These are phyloP conservation scores for Trichoderma endophyticum DNA, from an alignment of 2,329 filamentous ascomycete genomes.

Conservation along the genomic window DNA sequence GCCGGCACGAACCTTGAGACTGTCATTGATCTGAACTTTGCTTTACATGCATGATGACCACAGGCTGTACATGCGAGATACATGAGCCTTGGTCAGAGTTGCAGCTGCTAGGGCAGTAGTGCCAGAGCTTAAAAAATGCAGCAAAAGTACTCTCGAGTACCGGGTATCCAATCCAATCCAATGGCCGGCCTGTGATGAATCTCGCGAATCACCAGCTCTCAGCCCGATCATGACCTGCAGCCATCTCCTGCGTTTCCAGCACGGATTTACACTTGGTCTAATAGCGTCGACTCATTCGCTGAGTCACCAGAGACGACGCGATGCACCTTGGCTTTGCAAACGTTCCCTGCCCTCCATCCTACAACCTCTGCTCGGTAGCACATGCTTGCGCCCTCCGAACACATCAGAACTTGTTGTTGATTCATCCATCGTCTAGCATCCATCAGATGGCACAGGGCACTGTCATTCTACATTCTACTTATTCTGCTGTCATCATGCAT, in stretches of 20 bases:
- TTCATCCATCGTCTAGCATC: neutral
- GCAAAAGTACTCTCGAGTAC: neutral
- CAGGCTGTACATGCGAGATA: neutral
- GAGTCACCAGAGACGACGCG: neutral
- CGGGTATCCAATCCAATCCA: neutral
- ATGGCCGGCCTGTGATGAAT: neutral
- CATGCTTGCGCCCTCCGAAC: neutral
- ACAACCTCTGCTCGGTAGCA: neutral
- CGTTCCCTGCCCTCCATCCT: neutral
- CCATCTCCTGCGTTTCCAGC: neutral
- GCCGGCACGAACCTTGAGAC: neutral
- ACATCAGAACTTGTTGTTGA: neutral
- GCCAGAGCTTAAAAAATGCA: neutral
- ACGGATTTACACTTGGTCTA: neutral
- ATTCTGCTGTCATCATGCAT: neutral
- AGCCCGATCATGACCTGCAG: conserved; percentile 8
- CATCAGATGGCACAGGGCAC: neutral
- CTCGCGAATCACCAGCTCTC: neutral
- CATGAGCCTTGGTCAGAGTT: neutral
- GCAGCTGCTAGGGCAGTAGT: neutral
- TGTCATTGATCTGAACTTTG: neutral
- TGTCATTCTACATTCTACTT: neutral
- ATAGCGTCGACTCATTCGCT: conserved; percentile 14
- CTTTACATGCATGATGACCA: neutral
- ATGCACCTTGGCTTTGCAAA: neutral